Base-by-base conservation (phyloP, 2,329 filamentous ascomycete genomes). In the Exophiala xenobiotica region DNA sequence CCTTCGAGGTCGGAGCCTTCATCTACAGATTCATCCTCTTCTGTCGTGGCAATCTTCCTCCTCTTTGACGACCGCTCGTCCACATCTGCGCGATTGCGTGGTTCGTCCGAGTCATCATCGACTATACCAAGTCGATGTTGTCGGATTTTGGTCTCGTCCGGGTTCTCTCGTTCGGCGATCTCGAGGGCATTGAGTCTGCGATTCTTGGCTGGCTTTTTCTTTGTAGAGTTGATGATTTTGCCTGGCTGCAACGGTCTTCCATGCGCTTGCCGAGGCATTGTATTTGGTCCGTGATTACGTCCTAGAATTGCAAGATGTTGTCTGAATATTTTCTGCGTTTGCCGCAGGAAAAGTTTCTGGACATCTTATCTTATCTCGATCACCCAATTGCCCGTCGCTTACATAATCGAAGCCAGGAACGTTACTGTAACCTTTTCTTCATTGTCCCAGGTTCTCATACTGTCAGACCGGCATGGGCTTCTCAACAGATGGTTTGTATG, bases 1-100 rank as follows among this genome's bases (percentile, higher is more conserved):
- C 90, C 90, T 54, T 91, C 88, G 54, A 86, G 89, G 65, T 96
- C 91, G 61, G 86, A 91, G 7, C 88, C 88, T 57, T 75, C 72
- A 1, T 75, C 74, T 4, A 70, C 68, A 23, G 72, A 69, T n/a
- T 68, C 65, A 19, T 65, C 69, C 19, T 63, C 57, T 40, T 64
- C 57, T 43, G 66, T 62, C 49, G 69, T 70, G 53, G 46, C 46
- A 31, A 59, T 44, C 44, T 59, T 63, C 40, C 58, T 49, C 14
- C 70, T 69, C 51, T 69, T 72, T 31, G 65, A 64, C 7, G 59
- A 57, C 16, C 56, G 47, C 20, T 59, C 58, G 19, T 79, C 77
- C 4, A 62, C 64, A 23, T 57, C 51, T 57, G 64, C 33, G 64
- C 49, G 46, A 12, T 19, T 61, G 54, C 26, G 61, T 54, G 79